Percentiles rank a stretch among this genome's conserved stretches.
Evolutionary conservation across 2,329 filamentous ascomycete species (phyloP).

Genomic region (Botrytis deweyae): DNA sequence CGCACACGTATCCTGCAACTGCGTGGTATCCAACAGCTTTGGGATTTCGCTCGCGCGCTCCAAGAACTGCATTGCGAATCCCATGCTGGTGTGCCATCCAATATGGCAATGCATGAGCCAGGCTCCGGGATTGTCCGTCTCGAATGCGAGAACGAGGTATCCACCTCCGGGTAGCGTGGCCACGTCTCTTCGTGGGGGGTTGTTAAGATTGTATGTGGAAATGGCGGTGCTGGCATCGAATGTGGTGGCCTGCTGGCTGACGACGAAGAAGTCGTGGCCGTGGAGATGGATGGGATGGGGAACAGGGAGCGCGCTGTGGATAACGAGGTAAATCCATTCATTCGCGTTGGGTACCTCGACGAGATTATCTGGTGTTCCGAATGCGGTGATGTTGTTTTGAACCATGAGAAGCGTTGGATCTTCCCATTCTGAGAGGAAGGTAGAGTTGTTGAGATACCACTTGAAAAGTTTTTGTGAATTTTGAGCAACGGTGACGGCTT

Average conservation of each 20-base stretch:
- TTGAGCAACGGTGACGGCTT: conserved; percentile 32
- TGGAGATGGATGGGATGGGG: conserved; percentile 47
- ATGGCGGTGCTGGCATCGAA: conserved; percentile 33
- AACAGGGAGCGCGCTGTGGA: conserved; percentile 30
- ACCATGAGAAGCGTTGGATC: conserved; percentile 47
- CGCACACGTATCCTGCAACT: conserved; percentile 21
- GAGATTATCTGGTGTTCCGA: conserved; percentile 29
- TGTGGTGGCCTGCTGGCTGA: conserved; percentile 46
- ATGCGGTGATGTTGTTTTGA: conserved; percentile 33
- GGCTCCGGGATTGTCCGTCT: conserved; percentile 30
- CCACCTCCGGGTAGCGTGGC: conserved; percentile 43
- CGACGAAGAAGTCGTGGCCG: conserved; percentile 49
- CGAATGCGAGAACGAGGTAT: conserved; percentile 28
- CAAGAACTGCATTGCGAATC: conserved; percentile 51
- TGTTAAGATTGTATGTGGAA: conserved; percentile 35
- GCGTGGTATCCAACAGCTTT: conserved; percentile 11
- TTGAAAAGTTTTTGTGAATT: conserved; percentile 42
- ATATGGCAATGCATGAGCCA: conserved; percentile 36
- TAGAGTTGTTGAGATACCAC: conserved; percentile 50
- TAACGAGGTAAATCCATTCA: conserved; percentile 38
- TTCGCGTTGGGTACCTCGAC: conserved; percentile 33
- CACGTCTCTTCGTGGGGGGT: conserved; percentile 53
- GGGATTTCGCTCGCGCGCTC: conserved; percentile 37
- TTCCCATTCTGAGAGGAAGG: conserved; percentile 48
- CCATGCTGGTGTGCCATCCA: conserved; percentile 52